Evolutionary conservation across 2,329 filamentous ascomycete species (phyloP), one percentile per base, ranked within the genome.

Genomic region (Harringtonia lauricola): DNA sequence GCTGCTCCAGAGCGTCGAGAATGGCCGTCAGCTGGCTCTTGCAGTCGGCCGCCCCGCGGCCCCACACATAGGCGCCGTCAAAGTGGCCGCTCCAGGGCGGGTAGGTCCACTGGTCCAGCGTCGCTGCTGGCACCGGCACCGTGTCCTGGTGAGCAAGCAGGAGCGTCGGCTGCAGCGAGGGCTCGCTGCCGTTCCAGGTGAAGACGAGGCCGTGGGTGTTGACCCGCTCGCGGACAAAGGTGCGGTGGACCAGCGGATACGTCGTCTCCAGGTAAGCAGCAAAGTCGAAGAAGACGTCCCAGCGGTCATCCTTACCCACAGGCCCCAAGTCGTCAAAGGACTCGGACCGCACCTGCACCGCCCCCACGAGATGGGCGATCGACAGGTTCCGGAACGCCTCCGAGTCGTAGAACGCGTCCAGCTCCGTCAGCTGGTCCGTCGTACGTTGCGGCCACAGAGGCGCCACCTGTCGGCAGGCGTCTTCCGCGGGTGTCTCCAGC

Each of bases 81-180:
- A 68, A 79, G 47, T 65, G 53, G 8, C 75, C 76, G 22, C 67
- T 68, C 51, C 70, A 81, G 0, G 77, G 77, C 1, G 74, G 71
- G 55, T 79, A 59, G 0, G 67, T 75, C 77, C 76, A 81, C 39
- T 71, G 61, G 4, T 51, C 49, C 14, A 67, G 50, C 0, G 69
- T 72, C 4, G 70, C 62, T 3, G 66, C 61, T 3, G 64, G 64
- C 0, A 76, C 74, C 3, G 76, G 76, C 2, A 81, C 76, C 9
- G 77, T 74, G 54, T 81, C 77, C 54, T 79, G 74, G 54, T 81
- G 77, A 2, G 74, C 76, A 65, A 78, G 73, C 35, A 81, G 59
- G 10, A 81, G 57, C 6, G 70, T 68, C 0, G 76, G 76, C 55
- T 73, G 76, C 30, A 76, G 56, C 1, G 53, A 55, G 6, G 55